Evolutionary conservation across 2,329 filamentous ascomycete species (phyloP), one percentile per base, ranked within the genome.

Genomic region (Ophiostoma ulmi): DNA sequence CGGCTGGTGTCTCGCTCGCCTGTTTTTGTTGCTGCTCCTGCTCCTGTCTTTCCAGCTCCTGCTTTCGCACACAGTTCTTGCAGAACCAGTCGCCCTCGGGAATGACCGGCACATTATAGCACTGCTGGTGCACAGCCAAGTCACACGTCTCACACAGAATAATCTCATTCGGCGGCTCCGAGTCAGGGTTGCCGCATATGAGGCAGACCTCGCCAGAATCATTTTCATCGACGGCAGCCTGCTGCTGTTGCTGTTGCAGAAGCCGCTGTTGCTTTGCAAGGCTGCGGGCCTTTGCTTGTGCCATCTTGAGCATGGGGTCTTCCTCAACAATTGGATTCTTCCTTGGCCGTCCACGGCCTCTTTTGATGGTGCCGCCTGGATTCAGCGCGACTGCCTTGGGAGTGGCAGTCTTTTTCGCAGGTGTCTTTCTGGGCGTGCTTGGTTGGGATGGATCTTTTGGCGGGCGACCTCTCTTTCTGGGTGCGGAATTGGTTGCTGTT

Each of bases 71-170:
- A 75, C 88, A 90, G 61, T 81, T 82, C 73, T 83, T 83, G 78
- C 88, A 90, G 65, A 88, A 80, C 88, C 88, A 90, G 72, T 90
- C 87, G 7, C 86, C 87, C 67, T 86, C 81, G 1, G 88, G 88
- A 48, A 90, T 85, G 61, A 83, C 81, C 0, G 81, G 78, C 48
- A 90, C 80, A 36, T 83, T 80, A 74, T 88, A 88, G 76, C 88
- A 90, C 74, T 84, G 81, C 75, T 89, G 87, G 74, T 90, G 88
- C 61, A 86, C 85, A 0, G 85, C 85, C 77, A 84, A 82, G 76
- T 90, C 86, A 79, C 88, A 90, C 69, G 83, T 84, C 74, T 90
- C 88, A 78, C 88, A 90, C 48, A 90, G 83, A 10, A 90, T 80
- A 44, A 90, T 90, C 75, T 88, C 82, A 75, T 90, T 90, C 1